phyloP scores from a whole-genome alignment of 306 rosid species.

The Cyamopsis tetragonoloba region DNA sequence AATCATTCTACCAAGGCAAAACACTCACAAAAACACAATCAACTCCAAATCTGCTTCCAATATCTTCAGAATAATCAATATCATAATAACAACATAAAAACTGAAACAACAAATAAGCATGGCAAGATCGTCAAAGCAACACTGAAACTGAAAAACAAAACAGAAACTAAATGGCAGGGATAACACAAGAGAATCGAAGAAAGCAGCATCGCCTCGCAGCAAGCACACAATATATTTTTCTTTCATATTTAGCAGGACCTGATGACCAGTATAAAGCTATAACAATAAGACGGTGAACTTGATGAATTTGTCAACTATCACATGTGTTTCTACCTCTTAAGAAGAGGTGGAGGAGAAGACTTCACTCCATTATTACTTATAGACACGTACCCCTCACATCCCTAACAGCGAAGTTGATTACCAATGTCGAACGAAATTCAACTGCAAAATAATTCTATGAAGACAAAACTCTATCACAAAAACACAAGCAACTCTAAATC shows the following conservation, averaged over 20 bases:
- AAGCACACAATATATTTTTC: too few relatives aligned
- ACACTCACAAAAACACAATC: constrained; percentile 5
- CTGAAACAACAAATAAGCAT: background rate
- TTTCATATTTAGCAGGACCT: background rate
- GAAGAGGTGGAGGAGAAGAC: background rate
- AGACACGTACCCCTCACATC: background rate
- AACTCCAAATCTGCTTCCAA: background rate
- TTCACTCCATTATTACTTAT: background rate
- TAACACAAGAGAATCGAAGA: background rate
- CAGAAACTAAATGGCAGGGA: background rate
- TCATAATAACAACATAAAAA: background rate
- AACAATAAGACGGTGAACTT: background rate
- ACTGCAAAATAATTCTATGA: background rate
- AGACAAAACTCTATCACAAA: background rate
- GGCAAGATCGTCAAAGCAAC: background rate
- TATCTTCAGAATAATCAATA: constrained; percentile 18
- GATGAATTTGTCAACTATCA: background rate
- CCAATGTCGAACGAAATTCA: constrained; percentile 1
- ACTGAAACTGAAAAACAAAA: background rate
- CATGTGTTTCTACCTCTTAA: background rate
- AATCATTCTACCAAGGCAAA: background rate
- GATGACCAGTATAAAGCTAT: background rate
- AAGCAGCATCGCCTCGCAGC: constrained; percentile 39
- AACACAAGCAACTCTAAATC: constrained; percentile 12
- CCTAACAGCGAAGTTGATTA: background rate